A percentile compares a stretch with the other conserved stretches of the same genome.
Conservation (phyloP, 805 yeast species). For the Dipodascopsis uninucleata region DNA sequence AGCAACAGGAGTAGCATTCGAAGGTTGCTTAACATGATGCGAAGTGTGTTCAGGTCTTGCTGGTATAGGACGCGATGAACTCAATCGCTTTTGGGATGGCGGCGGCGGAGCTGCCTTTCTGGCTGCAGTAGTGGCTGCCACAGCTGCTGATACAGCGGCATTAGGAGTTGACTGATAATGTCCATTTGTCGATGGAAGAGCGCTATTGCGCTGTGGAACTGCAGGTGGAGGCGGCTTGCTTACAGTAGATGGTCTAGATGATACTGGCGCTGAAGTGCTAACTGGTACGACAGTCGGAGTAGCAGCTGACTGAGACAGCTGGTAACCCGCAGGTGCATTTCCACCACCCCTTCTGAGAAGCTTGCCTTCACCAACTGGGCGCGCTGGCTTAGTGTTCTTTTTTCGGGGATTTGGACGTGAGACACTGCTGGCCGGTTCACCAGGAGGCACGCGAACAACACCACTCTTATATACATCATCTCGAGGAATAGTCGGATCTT, state of each 20-base stretch:
- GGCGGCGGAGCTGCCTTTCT: conserved; percentile 25
- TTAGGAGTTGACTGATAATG: conserved; percentile 13
- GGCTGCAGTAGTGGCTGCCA: conserved; percentile 35
- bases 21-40: conserved; percentile 3
- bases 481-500: conserved; percentile 62
- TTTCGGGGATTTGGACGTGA: conserved; percentile 75
- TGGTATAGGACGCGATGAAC: too few species aligned
- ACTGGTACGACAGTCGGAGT: conserved; percentile 8
- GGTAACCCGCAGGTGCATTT: conserved; percentile 34
- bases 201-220: conserved; percentile 28
- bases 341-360: conserved; percentile 31
- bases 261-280: conserved; percentile 15
- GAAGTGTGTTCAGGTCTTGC: conserved; percentile 2
- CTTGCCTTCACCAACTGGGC: conserved; percentile 19
- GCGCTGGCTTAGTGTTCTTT: conserved; percentile 30
- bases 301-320: conserved; percentile 18
- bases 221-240: conserved; percentile 24
- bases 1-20: conserved; percentile 27
- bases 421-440: conserved; percentile 68
- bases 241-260: conserved; percentile 3
- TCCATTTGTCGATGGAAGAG: conserved; percentile 21
- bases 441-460: conserved; percentile 73
- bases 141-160: conserved; percentile 29
- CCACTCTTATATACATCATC: conserved; percentile 85
- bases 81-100: conserved; percentile 16